Evolutionary conservation across 805 yeast species (phyloP), one percentile per base, ranked within the genome.

Genomic region (Groenewaldozyma salmanticensis): DNA sequence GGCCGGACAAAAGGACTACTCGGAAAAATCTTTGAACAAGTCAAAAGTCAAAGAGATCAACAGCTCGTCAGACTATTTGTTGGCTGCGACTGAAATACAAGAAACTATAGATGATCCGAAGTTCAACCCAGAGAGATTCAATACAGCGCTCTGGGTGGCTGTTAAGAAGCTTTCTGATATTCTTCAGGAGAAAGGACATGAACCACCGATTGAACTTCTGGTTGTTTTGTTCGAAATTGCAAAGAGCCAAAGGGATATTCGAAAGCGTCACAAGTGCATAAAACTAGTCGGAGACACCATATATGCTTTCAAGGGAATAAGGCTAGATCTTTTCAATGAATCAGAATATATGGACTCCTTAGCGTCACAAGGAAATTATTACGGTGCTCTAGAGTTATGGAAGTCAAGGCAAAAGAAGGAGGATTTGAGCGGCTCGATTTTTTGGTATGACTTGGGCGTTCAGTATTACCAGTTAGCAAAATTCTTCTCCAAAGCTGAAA

Each of bases 251-350:
- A 24, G 31, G 16, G 43, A 37, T 2, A 34, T 36, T 5, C 16
- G 37, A 11, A 27, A 38, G 2, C 27, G 52, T 19, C 36, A 21
- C 16, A 21, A 29, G 33, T 45, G 47, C 17, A 20, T 52, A 13
- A 51, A 44, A 37, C 34, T 43, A 6, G 52, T 43, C 3, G 54
- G 56, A 3, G 55, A 51, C 35, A 44, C 40, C 5, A 39, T 52
- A 3, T 50, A 51, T 37, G 40, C 50, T 3, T 46, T 37, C 24
- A 42, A 44, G 9, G 35, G 31, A 5, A 48, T 42, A 3, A 37
- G 55, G 18, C 33, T 52, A 34, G 55, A 50, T 37, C 49, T 53
- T 1, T 42, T 46, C 34, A 52, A 52, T 38, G 56, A 52, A 32
- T 48, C 42, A 3, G 51, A 45, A 7, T 51, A 51, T 38, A 19